Evolutionary conservation across 768 basidiomycete species (phyloP), one percentile per base, ranked within the genome.

Genomic region (Lactifluus pinguis): DNA sequence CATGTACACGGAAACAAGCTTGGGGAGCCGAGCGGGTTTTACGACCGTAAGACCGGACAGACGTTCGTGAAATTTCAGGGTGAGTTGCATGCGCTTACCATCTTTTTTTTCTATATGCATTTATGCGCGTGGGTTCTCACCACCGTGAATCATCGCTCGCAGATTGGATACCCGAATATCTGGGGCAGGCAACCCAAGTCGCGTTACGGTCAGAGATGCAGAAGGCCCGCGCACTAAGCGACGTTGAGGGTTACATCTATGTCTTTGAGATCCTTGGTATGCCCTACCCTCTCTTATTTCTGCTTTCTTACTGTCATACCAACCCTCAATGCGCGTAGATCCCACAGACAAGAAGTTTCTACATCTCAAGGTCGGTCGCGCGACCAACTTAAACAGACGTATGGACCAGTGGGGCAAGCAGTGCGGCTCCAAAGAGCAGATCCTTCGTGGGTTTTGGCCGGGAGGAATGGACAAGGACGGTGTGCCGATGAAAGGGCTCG

Each of bases 391-490:
- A 25, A 79, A 77, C 36, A 86, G 85, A 66, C 78, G 91, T 34
- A 77, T 91, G 49, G 83, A 86, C 68, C 80, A 93, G 66, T 93
- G 91, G 92, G 77, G 77, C 21, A 91, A 87, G 66, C 87, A 89
- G 66, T 93, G 91, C 61, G 82, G 81, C 4, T 88, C 87, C 8
- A 88, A 86, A 70, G 80, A 84, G 65, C 87, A 85, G 54, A 79
- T 89, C 42, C 72, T 87, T 80, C 32, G 32, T 34, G 32, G 32
- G 32, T 34, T 34, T 74, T 90, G 84, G 77, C 91, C 91, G 2
- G 80, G 80, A 21, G 75, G 75, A 32, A 75, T 77, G 34, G 77
- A 77, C 55, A 70, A 71, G 45, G 71, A 70, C 41, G 66, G 65
- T 14, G 71, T 66, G 17, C 83, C 81, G 61, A 68, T 89, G 30